Percentiles rank a stretch among this genome's conserved stretches.
Evolutionary conservation across 148 eudicot genomes (phyloP).

Genomic region (Mesembryanthemum crystallinum): DNA sequence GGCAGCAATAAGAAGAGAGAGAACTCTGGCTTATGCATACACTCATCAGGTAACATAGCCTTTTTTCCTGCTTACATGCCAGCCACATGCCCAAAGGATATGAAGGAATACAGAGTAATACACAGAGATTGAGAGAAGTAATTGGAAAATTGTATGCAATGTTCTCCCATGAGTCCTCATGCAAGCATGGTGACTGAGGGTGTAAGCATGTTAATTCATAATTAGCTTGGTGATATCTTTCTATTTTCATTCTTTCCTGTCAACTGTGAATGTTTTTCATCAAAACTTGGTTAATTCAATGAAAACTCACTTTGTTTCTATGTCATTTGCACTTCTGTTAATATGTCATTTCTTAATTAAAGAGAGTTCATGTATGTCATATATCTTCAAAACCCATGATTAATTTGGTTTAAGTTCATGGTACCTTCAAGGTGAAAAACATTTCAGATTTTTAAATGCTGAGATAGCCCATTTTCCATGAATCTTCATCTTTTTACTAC

Average conservation of each 20-base stretch:
- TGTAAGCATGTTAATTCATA: conserved; percentile 9
- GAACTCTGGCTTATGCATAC: conserved; percentile 89
- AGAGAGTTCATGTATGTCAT: too few species aligned
- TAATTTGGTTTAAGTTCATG: too few species aligned
- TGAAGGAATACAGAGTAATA: conserved; percentile 7
- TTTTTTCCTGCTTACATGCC: conserved; percentile 21
- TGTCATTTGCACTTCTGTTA: neutral
- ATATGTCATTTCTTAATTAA: too few species aligned
- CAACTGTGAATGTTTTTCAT: conserved; percentile 6
- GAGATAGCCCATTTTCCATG: neutral
- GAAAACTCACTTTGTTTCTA: neutral
- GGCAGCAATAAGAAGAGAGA: conserved; percentile 90
- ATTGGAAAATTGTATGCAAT: conserved; percentile 10
- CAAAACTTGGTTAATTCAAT: conserved; percentile 13
- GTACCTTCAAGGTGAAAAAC: too few species aligned
- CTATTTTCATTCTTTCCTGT: neutral
- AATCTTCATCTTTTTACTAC: neutral
- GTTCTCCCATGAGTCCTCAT: neutral
- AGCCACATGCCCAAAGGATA: conserved; percentile 15
- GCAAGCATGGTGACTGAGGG: neutral
- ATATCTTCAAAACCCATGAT: too few species aligned
- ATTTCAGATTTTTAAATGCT: too few species aligned
- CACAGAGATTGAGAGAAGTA: conserved; percentile 14
- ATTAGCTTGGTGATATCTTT: neutral
- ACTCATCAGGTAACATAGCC: conserved; percentile 78